phyloP scores from a whole-genome alignment of 352 stramenopile genomes.

The Phytophthora ohioensis region DNA sequence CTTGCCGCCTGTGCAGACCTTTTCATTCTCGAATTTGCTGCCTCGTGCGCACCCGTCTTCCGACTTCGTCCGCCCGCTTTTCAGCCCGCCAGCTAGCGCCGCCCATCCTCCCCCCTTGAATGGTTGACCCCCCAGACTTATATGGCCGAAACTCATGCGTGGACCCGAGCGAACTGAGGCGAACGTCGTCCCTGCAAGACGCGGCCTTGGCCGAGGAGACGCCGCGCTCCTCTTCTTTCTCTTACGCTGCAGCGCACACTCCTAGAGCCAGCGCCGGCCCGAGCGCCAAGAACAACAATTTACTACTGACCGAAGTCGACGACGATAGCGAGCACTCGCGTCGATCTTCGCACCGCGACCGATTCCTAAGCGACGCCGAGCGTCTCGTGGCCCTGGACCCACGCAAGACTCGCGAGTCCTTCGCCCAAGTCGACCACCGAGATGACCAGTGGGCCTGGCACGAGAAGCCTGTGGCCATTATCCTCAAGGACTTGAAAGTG shows the following conservation, averaged over 20 bases:
- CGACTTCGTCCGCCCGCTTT: not conserved
- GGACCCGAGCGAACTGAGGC: slow-evolving; percentile 39
- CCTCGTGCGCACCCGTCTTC: slow-evolving; percentile 7
- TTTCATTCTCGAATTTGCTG: slow-evolving; percentile 31
- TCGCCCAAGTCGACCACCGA: slow-evolving; percentile 54
- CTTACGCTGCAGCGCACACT: slow-evolving; percentile 69
- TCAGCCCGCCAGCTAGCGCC: slow-evolving; percentile 2
- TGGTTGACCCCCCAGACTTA: slow-evolving; percentile 48
- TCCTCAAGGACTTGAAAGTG: slow-evolving; percentile 56
- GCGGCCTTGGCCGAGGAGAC: slow-evolving; percentile 33
- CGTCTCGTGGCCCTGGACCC: slow-evolving; percentile 55
- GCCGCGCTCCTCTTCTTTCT: slow-evolving; percentile 62
- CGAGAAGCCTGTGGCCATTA: slow-evolving; percentile 48
- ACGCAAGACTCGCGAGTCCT: slow-evolving; percentile 66
- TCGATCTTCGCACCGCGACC: slow-evolving; percentile 48
- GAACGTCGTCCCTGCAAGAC: slow-evolving; percentile 33
- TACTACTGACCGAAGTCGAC: slow-evolving; percentile 36
- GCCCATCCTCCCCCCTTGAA: slow-evolving; percentile 37
- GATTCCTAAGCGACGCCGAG: slow-evolving; percentile 72
- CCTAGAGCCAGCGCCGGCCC: slow-evolving; percentile 50
- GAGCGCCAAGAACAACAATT: slow-evolving; percentile 27
- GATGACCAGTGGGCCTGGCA: slow-evolving; percentile 65
- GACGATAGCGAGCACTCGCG: slow-evolving; percentile 34
- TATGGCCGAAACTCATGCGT: slow-evolving; percentile 42
- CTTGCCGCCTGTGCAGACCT: not conserved